Evolutionary conservation across 1,284 basidiomycete genomes (phyloP).

Genomic region (Fomitopsis schrenkii): DNA sequence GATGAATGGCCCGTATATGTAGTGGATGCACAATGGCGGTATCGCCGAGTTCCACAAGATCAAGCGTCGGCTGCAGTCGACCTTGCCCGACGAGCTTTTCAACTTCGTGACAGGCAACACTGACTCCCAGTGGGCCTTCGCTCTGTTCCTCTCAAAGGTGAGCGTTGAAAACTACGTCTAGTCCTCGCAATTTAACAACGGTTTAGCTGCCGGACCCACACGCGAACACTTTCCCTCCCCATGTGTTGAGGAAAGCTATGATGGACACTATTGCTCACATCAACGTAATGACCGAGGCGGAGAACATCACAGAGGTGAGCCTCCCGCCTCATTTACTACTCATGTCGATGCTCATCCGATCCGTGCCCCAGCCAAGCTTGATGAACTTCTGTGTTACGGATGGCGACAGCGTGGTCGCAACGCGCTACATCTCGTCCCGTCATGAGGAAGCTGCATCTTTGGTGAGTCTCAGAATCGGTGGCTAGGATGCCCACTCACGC

Average conservation of each 20-base stretch:
- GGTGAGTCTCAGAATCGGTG: slow-evolving; percentile 35
- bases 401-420: slow-evolving; percentile 89
- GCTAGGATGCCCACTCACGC: slow-evolving; percentile 2
- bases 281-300: slow-evolving; percentile 74
- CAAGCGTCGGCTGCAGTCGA: slow-evolving; percentile 76
- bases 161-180: slow-evolving; percentile 10
- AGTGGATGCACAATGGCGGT: slow-evolving; percentile 97
- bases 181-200: slow-evolving; percentile 1
- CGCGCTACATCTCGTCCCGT: slow-evolving; percentile 90
- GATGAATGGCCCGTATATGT: slow-evolving; percentile 1
- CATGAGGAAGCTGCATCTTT: slow-evolving; percentile 92
- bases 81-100: slow-evolving; percentile 80
- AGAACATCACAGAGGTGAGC: slow-evolving; percentile 65
- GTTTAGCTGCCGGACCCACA: slow-evolving; percentile 75
- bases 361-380: slow-evolving; percentile 66
- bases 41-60: slow-evolving; percentile 80
- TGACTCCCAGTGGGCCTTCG: slow-evolving; percentile 97
- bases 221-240: slow-evolving; percentile 63
- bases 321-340: neutral
- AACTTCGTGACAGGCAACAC: slow-evolving; percentile 87
- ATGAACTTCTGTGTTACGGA: slow-evolving; percentile 98
- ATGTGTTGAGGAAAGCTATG: slow-evolving; percentile 76
- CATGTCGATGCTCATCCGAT: neutral
- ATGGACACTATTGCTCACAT: slow-evolving; percentile 78
- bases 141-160: slow-evolving; percentile 84